These are phyloP conservation scores for Neopestalotiopsis clavispora DNA, from an alignment of 2,329 filamentous ascomycete species.

Conservation along the genomic window DNA sequence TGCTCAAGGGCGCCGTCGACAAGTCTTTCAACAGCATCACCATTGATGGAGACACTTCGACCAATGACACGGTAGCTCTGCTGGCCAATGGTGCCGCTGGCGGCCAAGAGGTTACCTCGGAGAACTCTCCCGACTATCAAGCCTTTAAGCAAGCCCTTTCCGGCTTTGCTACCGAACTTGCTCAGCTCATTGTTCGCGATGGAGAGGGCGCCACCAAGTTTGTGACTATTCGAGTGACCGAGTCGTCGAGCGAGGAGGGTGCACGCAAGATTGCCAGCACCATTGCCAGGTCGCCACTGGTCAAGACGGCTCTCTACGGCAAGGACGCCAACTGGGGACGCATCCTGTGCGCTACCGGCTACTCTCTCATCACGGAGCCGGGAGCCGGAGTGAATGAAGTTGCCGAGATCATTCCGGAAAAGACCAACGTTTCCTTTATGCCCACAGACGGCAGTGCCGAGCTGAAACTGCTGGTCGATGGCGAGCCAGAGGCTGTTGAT, in stretches of 20 bases:
- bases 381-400: conserved; percentile 62
- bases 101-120: conserved; percentile 64
- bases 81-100: conserved; percentile 95
- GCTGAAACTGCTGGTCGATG: conserved; percentile 76
- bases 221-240: conserved; percentile 85
- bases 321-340: conserved; percentile 99
- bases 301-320: conserved; percentile 97
- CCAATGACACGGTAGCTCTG: conserved; percentile 93
- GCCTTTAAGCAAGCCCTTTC: conserved; percentile 75
- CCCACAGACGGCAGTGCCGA: conserved; percentile 78
- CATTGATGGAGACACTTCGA: conserved; percentile 95
- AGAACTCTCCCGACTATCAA: conserved; percentile 65
- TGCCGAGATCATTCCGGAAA: conserved; percentile 65
- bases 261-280: conserved; percentile 83
- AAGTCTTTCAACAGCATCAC: conserved; percentile 96
- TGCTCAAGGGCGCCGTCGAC: conserved; percentile 77
- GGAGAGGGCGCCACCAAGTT: conserved; percentile 99
- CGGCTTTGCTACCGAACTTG: conserved; percentile 80
- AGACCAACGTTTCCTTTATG: conserved; percentile 79
- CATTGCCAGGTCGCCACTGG: conserved; percentile 89
- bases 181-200: conserved; percentile 92
- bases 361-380: conserved; percentile 67
- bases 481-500: conserved; percentile 80
- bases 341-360: conserved; percentile 92
- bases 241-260: conserved; percentile 70